phyloP scores from a whole-genome alignment of 331 rosid species.

The Ulmus americana region DNA sequence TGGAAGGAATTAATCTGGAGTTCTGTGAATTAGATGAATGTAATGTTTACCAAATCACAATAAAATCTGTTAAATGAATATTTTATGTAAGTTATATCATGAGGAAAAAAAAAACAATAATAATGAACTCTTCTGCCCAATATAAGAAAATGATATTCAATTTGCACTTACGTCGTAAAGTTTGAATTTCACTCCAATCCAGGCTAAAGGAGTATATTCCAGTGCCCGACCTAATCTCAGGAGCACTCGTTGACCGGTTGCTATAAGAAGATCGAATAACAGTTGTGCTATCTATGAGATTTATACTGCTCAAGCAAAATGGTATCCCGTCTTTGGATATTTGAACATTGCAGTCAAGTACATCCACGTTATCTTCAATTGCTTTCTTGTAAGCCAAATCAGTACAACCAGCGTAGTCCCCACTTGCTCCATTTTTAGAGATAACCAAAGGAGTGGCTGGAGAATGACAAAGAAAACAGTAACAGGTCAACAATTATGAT shows the following conservation, averaged over 20 bases:
- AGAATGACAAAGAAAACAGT: conserved; percentile 21
- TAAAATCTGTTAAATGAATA: background rate
- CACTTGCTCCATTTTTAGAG: conserved; percentile 87
- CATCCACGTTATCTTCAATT: conserved; percentile 63
- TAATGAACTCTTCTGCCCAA: background rate
- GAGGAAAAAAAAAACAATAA: background rate
- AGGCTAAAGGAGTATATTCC: conserved; percentile 77
- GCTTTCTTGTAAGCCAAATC: conserved; percentile 56
- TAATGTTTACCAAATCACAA: background rate
- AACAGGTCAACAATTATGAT: conserved; percentile 27
- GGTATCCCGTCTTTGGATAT: conserved; percentile 69
- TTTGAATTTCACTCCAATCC: conserved; percentile 48
- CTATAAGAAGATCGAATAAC: conserved; percentile 45
- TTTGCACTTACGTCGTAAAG: conserved; percentile 57
- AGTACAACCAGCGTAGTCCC: conserved; percentile 81
- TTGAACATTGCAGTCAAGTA: conserved; percentile 95
- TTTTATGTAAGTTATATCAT: background rate
- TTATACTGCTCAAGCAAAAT: conserved; percentile 62
- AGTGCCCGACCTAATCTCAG: conserved; percentile 39
- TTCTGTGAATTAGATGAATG: background rate
- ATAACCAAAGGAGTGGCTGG: conserved; percentile 62
- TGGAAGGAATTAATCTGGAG: background rate
- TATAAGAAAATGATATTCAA: conserved; percentile 14
- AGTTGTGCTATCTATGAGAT: conserved; percentile 67
- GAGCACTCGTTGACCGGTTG: conserved; percentile 31